Percentiles rank a stretch among this genome's conserved stretches.
Conservation (phyloP, 1,139 yeast genomes). For the Magnusiomyces tetraspermus region DNA sequence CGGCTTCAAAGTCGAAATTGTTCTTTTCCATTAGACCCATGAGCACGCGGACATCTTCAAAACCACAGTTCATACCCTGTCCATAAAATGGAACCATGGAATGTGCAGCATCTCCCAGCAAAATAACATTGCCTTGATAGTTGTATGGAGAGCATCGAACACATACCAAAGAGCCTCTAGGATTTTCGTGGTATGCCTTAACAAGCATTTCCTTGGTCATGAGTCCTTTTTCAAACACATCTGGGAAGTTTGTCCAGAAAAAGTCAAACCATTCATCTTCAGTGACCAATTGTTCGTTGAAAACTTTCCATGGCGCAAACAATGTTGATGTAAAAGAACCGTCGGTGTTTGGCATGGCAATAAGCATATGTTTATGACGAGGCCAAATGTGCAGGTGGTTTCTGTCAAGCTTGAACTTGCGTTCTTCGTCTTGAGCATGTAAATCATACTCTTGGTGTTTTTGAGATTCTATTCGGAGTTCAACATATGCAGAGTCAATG, state of each 20-base stretch:
- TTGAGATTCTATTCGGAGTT: constrained; percentile 45
- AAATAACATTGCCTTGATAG: constrained; percentile 51
- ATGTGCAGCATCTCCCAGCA: constrained; percentile 92
- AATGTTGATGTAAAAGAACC: constrained; percentile 87
- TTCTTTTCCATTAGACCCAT: constrained; percentile 45
- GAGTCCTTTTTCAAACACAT: constrained; percentile 46
- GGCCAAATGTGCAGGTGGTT: constrained; percentile 94
- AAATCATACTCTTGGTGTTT: constrained; percentile 4
- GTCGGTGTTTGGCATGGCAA: constrained; percentile 76
- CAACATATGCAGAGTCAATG: constrained; percentile 78
- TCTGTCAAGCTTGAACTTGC: constrained; percentile 49
- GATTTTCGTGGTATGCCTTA: constrained; percentile 49
- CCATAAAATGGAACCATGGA: constrained; percentile 97
- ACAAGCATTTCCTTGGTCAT: constrained; percentile 53
- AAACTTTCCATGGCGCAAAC: constrained; percentile 69
- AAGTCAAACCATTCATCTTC: constrained; percentile 41
- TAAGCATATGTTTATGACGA: constrained; percentile 72
- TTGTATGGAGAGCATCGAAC: constrained; percentile 58
- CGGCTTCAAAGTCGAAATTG: constrained; percentile 35
- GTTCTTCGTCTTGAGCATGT: constrained; percentile 13
- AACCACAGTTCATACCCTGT: constrained; percentile 95
- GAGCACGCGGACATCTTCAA: constrained; percentile 74
- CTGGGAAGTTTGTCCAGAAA: constrained; percentile 57
- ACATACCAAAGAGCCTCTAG: constrained; percentile 66
- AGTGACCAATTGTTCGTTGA: constrained; percentile 41